Conservation (phyloP, 805 yeast genomes). For the Candida germanica region DNA sequence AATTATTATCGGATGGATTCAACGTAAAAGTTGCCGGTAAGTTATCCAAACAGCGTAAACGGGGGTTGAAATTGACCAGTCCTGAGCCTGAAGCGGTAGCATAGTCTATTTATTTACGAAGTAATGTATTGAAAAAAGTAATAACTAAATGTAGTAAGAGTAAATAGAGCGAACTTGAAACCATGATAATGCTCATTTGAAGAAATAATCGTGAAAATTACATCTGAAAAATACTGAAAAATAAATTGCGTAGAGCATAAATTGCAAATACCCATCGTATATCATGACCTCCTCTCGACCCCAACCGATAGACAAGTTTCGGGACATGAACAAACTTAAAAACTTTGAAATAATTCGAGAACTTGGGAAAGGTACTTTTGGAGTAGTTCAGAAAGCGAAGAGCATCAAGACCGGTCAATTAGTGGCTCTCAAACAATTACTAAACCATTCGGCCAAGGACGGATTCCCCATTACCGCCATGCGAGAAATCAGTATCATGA, state of each 20-base stretch:
- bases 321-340: slow-evolving; percentile 29
- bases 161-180: too few relatives aligned
- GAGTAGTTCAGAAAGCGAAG: slow-evolving; percentile 79
- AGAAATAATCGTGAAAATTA: too few relatives aligned
- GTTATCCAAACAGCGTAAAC: slow-evolving; percentile 36
- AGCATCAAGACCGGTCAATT: slow-evolving; percentile 49
- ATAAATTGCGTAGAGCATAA: too few relatives aligned
- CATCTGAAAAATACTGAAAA: too few relatives aligned
- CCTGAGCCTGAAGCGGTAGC: too few relatives aligned
- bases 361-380: slow-evolving; percentile 48
- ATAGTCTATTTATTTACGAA: too few relatives aligned
- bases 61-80: slow-evolving; percentile 19
- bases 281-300: too few relatives aligned
- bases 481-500: slow-evolving; percentile 83
- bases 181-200: too few relatives aligned
- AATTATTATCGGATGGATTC: slow-evolving; percentile 78
- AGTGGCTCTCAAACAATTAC: slow-evolving; percentile 85
- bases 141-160: too few relatives aligned
- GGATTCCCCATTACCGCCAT: slow-evolving; percentile 93
- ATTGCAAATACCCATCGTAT: too few relatives aligned
- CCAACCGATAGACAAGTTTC: slow-evolving; percentile 18
- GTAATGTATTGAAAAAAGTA: too few relatives aligned
- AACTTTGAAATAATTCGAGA: slow-evolving; percentile 35
- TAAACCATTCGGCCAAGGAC: slow-evolving; percentile 74
- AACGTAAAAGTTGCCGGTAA: slow-evolving; percentile 58